Conservation (phyloP, 75 land plant species). For the Selaginella tamariscina region DNA sequence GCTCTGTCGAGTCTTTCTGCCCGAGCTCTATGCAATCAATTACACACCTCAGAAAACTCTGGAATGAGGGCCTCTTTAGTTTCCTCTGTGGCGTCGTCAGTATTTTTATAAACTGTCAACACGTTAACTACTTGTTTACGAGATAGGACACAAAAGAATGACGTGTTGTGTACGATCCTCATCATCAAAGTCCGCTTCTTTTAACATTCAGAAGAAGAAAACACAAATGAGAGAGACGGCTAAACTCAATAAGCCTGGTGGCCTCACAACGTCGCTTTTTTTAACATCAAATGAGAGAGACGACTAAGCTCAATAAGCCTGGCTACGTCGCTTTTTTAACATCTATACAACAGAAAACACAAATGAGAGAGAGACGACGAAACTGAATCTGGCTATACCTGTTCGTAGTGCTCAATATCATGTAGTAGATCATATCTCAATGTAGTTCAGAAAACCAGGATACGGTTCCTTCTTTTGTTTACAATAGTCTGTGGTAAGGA, state of each 20-base stretch:
- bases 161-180: conserved; percentile 98
- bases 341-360: no score
- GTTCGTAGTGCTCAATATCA: conserved; percentile 68
- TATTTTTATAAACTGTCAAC: conserved; percentile 54
- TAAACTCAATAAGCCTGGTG: no score
- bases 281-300: no score
- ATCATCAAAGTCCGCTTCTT: conserved; percentile 66
- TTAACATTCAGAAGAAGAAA: conserved; percentile 42
- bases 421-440: conserved; percentile 88
- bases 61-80: conserved; percentile 47
- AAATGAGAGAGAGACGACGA: no score
- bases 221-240: no score
- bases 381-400: conserved; percentile 32
- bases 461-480: conserved; percentile 45
- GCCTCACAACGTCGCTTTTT: no score
- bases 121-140: neutral
- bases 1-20: conserved; percentile 43
- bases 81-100: conserved; percentile 50
- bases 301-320: neutral
- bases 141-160: neutral
- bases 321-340: no score
- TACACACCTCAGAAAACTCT: conserved; percentile 68
- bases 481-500: conserved; percentile 94
- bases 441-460: conserved; percentile 55
- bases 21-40: neutral